Conservation (phyloP, 768 basidiomycete genomes). For the Lyophyllum decastes region DNA sequence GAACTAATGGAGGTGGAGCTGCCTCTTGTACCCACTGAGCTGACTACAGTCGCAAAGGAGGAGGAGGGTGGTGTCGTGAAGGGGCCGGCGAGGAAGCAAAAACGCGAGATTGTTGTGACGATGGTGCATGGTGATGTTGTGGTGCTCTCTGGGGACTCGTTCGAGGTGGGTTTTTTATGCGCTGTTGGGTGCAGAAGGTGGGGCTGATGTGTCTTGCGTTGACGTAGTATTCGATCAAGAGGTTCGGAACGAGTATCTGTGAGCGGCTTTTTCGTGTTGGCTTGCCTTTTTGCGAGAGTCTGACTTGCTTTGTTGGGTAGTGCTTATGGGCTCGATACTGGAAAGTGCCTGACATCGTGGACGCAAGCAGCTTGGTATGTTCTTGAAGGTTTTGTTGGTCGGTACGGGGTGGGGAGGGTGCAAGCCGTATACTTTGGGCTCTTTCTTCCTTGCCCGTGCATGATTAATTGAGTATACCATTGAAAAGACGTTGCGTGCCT, state of each 20-base stretch:
- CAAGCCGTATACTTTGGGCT: too few species aligned
- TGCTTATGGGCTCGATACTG: constrained; percentile 15
- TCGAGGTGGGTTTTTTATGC: constrained; percentile 33
- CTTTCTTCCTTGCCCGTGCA: too few species aligned
- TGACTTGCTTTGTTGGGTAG: constrained; percentile 6
- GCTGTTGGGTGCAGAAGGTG: constrained; percentile 1
- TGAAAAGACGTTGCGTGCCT: too few species aligned
- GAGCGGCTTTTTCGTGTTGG: constrained; percentile 20
- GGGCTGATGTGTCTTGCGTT: constrained; percentile 1
- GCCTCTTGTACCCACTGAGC: too few species aligned
- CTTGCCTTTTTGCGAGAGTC: background rate
- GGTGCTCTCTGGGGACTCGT: constrained; percentile 41
- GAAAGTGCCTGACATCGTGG: background rate
- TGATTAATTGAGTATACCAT: too few species aligned
- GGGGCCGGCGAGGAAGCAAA: constrained; percentile 2
- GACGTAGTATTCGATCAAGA: constrained; percentile 44
- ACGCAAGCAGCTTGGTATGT: too few species aligned
- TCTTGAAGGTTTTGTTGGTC: too few species aligned
- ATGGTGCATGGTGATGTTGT: constrained; percentile 47
- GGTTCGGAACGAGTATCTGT: constrained; percentile 45
- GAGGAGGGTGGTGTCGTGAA: background rate
- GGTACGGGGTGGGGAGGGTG: too few species aligned
- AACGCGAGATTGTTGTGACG: constrained; percentile 28
- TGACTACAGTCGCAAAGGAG: too few species aligned
- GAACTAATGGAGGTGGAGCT: too few species aligned